Base-by-base conservation (phyloP, 2,329 filamentous ascomycete species). In the Phyllosticta capitalensis region DNA sequence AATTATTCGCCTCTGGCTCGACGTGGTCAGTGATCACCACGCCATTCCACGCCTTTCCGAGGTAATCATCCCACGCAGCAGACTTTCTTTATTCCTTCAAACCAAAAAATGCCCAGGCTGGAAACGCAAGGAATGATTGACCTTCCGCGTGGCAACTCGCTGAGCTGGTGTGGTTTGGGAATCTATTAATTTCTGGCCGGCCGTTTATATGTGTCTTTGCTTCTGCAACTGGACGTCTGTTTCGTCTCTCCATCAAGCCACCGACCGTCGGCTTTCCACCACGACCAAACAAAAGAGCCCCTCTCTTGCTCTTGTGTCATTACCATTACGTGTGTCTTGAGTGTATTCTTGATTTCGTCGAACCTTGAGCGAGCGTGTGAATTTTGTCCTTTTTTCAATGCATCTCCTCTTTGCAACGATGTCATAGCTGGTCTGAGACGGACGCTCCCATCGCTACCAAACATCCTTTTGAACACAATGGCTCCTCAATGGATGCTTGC, bases 91-190 rank as follows among this genome's bases (percentile, higher is more conserved):
- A 30, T 60, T 58, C 33, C 53, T 22, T 50, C 51, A 26, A 45
- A 49, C 53, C 58, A 63, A 67, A 64, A 68, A 71, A 73, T 68
- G 65, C 65, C 61, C 59, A 65, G 63, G 64, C 21, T 68, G 63
- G 54, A 49, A 52, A 63, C 62, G 69, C 65, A 72, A 71, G 69
- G 69, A 71, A 68, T 70, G 63, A 60, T 50, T 50, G 50, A 63
- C 45, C 56, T 61, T 54, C 62, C 65, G 61, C 62, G 63, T 66
- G 64, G 65, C 62, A 60, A 62, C 60, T 59, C 52, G 54, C 38
- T 45, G 38, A 45, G 14, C 60, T 28, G 17, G 48, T 61, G 54
- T 64, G 60, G 57, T 57, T 58, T 56, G 62, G 62, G 58, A 62
- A 62, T 60, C 56, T 38, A 54, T 50, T 53, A 62, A 60, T 55